Evolutionary conservation across 495 filamentous ascomycete genomes (phyloP).

Genomic region (Pseudoneurospora amorphoporcata): DNA sequence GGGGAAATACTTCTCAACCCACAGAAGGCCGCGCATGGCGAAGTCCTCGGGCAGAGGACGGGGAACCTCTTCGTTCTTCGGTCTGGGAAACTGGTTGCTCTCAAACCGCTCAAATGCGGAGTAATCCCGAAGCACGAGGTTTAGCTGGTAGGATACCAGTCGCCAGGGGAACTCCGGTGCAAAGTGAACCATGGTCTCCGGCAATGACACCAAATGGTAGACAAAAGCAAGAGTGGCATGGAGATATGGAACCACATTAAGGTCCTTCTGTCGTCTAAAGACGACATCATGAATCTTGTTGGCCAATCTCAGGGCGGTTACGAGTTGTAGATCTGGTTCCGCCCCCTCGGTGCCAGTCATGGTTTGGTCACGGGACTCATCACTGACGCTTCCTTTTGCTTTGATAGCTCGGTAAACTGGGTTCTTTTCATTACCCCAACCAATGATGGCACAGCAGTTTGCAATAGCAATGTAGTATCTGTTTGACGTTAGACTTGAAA

Average conservation of each 20-base stretch:
- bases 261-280: slow-evolving; percentile 49
- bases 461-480: slow-evolving; percentile 50
- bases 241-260: slow-evolving; percentile 53
- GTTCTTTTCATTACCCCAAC: slow-evolving; percentile 29
- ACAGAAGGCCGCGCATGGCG: slow-evolving; percentile 63
- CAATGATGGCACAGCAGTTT: slow-evolving; percentile 30
- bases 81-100: slow-evolving; percentile 38
- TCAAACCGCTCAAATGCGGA: slow-evolving; percentile 39
- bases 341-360: slow-evolving; percentile 13
- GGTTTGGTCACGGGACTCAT: slow-evolving; percentile 8
- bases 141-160: slow-evolving; percentile 54
- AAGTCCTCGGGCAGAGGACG: slow-evolving; percentile 81
- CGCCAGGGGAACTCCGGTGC: slow-evolving; percentile 52
- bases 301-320: slow-evolving; percentile 16
- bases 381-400: slow-evolving; percentile 1
- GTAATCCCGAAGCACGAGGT: slow-evolving; percentile 42
- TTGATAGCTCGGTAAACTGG: slow-evolving; percentile 23
- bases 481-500: slow-evolving; percentile 30
- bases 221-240: slow-evolving; percentile 65
- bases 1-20: slow-evolving; percentile 60
- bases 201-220: slow-evolving; percentile 44
- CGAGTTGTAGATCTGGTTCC: slow-evolving; percentile 12
- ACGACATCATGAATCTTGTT: slow-evolving; percentile 36
- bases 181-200: slow-evolving; percentile 36
- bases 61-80: slow-evolving; percentile 35